Percentiles rank a stretch among this genome's conserved stretches.
Evolutionary conservation across 257 asterid species (phyloP).

Genomic region (Paraleonurus japonicus): DNA sequence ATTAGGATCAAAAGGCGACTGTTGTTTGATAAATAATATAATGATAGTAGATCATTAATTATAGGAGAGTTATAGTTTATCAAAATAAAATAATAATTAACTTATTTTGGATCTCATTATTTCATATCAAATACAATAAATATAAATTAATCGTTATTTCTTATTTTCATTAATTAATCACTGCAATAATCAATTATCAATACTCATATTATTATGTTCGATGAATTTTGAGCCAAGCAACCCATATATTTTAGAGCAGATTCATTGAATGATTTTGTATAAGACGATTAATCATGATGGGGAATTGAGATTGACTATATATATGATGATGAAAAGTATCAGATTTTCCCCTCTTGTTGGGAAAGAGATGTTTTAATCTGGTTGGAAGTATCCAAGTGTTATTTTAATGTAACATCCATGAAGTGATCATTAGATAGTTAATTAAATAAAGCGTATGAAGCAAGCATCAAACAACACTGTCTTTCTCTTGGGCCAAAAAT

Average conservation of each 20-base stretch:
- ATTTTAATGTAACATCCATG: not conserved
- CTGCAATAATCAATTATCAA: too few species aligned
- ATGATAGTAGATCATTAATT: too few species aligned
- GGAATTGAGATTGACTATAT: not conserved
- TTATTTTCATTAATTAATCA: too few species aligned
- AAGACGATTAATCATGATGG: not conserved
- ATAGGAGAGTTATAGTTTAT: too few species aligned
- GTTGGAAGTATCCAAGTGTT: not conserved
- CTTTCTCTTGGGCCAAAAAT: too few species aligned
- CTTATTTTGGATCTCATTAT: too few species aligned
- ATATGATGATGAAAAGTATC: not conserved
- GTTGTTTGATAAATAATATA: too few species aligned
- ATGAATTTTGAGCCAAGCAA: not conserved
- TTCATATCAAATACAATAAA: too few species aligned
- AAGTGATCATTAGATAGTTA: not conserved
- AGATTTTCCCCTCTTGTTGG: not conserved
- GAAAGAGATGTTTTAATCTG: not conserved
- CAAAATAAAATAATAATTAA: too few species aligned
- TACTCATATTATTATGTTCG: too few species aligned
- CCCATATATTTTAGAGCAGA: not conserved
- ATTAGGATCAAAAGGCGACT: too few species aligned
- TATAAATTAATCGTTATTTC: too few species aligned
- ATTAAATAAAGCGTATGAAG: not conserved
- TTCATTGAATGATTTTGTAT: not conserved
- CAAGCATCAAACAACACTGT: not conserved